These are phyloP conservation scores for Monosporozyma siamensis DNA, from an alignment of 805 yeast genomes.

Conservation along the genomic window DNA sequence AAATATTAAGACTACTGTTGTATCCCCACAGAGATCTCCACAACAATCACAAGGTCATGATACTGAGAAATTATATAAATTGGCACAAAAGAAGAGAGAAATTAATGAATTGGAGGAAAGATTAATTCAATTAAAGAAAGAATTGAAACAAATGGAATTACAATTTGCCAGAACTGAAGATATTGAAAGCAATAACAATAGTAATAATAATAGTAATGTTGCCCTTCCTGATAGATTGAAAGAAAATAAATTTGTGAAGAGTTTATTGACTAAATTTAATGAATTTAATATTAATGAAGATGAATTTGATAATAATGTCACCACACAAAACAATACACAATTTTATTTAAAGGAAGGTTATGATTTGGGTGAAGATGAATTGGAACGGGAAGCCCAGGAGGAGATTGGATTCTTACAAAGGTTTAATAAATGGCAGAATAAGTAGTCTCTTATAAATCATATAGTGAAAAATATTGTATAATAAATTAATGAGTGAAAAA, in stretches of 20 bases:
- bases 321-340: slow-evolving; percentile 11
- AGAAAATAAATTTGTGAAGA: slow-evolving; percentile 12
- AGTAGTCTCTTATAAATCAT: too few relatives aligned
- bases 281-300: slow-evolving; percentile 28
- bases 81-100: slow-evolving; percentile 47
- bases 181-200: too few relatives aligned
- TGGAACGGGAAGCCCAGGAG: slow-evolving; percentile 11
- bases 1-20: background rate
- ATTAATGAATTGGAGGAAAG: slow-evolving; percentile 41
- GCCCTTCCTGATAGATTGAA: background rate
- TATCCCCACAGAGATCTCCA: slow-evolving; percentile 4
- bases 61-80: slow-evolving; percentile 31
- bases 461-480: too few relatives aligned
- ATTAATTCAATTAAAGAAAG: slow-evolving; percentile 31
- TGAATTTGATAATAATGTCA: slow-evolving; percentile 19
- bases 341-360: slow-evolving; percentile 21
- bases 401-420: slow-evolving; percentile 7
- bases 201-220: too few relatives aligned
- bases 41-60: too few relatives aligned
- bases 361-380: slow-evolving; percentile 23
- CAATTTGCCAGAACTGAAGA: slow-evolving; percentile 19
- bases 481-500: too few relatives aligned
- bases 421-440: background rate
- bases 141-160: slow-evolving; percentile 30
- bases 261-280: slow-evolving; percentile 22